These are phyloP conservation scores for Eucalyptus sp. DNA, from an alignment of 345 rosid species.

Conservation along the genomic window DNA sequence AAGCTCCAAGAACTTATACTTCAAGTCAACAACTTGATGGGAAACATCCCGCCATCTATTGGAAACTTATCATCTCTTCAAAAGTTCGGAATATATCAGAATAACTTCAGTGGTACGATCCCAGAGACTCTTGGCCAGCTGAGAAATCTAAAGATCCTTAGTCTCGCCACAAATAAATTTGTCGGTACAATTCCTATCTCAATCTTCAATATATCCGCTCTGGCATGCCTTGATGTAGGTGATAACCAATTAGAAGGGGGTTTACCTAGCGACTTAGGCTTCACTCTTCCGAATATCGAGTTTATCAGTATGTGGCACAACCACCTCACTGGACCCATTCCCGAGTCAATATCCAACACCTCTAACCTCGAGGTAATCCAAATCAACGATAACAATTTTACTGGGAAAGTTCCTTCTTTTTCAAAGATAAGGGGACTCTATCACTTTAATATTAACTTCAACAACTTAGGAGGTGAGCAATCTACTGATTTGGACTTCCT, in stretches of 20 bases:
- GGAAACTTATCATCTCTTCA: not conserved
- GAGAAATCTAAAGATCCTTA: not conserved
- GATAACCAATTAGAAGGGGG: not conserved
- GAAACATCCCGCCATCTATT: not conserved
- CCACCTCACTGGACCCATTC: too few relatives aligned
- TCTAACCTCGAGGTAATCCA: rapidly evolving
- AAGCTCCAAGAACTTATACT: rapidly evolving
- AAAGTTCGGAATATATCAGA: rapidly evolving
- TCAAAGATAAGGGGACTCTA: not conserved
- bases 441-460: rapidly evolving
- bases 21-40: not conserved
- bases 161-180: rapidly evolving
- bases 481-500: not conserved
- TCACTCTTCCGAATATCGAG: too few relatives aligned
- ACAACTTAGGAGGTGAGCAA: not conserved
- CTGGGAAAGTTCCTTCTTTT: not conserved
- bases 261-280: not conserved
- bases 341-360: not conserved
- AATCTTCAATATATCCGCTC: too few relatives aligned
- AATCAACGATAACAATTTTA: rapidly evolving
- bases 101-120: not conserved
- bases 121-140: not conserved
- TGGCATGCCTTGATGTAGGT: too few relatives aligned
- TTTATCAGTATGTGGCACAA: rapidly evolving
- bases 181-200: too few relatives aligned